A percentile compares a stretch with the other conserved stretches of the same genome.
Conservation (phyloP, 2,329 filamentous ascomycete species). For the Fusarium sterilihyphosum region DNA sequence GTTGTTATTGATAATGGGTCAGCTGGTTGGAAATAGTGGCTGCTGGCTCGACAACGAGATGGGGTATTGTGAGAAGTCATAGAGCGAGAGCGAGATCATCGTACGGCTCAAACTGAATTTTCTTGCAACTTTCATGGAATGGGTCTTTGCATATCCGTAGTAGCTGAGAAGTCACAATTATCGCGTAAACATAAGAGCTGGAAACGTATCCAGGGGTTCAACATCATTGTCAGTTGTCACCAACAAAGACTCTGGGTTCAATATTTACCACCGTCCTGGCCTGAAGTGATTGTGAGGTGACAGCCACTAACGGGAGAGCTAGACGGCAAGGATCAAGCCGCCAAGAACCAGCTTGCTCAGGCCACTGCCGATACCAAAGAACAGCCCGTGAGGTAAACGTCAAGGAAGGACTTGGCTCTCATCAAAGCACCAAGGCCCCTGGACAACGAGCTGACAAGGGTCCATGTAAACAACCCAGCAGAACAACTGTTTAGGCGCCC, state of each 20-base stretch:
- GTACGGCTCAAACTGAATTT: neutral
- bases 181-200: neutral
- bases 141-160: neutral
- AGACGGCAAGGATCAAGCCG: slow-evolving; percentile 14
- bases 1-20: slow-evolving; percentile 22
- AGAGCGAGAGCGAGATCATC: neutral
- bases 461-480: slow-evolving; percentile 36
- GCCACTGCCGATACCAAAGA: neutral
- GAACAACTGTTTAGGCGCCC: slow-evolving; percentile 23
- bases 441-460: slow-evolving; percentile 27
- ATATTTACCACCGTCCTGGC: slow-evolving; percentile 36
- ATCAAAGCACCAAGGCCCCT: slow-evolving; percentile 32
- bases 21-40: slow-evolving; percentile 11
- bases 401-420: slow-evolving; percentile 35
- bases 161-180: neutral
- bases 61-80: neutral
- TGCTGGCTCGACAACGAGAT: slow-evolving; percentile 34
- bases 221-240: slow-evolving; percentile 14
- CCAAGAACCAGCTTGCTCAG: slow-evolving; percentile 24
- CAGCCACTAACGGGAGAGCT: slow-evolving; percentile 35
- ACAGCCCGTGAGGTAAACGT: slow-evolving; percentile 18
- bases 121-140: neutral
- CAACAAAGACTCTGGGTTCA: slow-evolving; percentile 22
- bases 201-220: neutral
- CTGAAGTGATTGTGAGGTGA: slow-evolving; percentile 35